Conservation (phyloP, 192 early-diverging fungal species). For the Coemansia sp. region DNA sequence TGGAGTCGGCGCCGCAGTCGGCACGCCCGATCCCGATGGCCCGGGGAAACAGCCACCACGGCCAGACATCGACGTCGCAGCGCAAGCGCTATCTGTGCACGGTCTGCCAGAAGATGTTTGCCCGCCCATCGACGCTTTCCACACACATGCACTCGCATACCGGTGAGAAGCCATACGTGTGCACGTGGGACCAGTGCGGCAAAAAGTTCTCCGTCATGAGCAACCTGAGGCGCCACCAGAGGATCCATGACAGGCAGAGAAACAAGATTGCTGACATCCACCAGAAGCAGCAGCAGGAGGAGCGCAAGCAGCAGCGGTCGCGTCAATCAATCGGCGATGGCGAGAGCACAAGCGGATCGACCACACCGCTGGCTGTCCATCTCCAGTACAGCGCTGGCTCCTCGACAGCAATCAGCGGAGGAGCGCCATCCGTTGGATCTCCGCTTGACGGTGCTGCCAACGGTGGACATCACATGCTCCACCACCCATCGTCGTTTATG, state of each 20-base stretch:
- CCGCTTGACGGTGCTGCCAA: neutral
- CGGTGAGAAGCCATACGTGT: constrained; percentile 58
- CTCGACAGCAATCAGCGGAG: neutral
- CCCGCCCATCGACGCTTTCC: constrained; percentile 49
- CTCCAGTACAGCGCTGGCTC: constrained; percentile 10
- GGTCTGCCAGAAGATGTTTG: constrained; percentile 55
- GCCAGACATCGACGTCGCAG: constrained; percentile 48
- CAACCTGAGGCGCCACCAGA: constrained; percentile 65
- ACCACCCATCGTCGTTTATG: constrained; percentile 9
- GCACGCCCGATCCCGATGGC: constrained; percentile 26
- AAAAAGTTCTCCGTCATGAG: constrained; percentile 69
- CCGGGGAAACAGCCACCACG: constrained; percentile 24
- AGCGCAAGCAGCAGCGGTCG: neutral
- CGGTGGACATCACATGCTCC: constrained; percentile 24
- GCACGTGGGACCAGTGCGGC: constrained; percentile 61
- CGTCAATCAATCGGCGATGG: constrained; percentile 3
- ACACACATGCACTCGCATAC: constrained; percentile 58
- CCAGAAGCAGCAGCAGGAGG: constrained; percentile 34
- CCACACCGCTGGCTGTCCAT: constrained; percentile 41
- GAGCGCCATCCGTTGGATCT: neutral
- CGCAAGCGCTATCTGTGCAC: constrained; percentile 55
- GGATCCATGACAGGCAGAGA: constrained; percentile 58
- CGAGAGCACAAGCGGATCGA: constrained; percentile 34
- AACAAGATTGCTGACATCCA: constrained; percentile 40
- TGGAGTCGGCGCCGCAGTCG: constrained; percentile 11